These are phyloP conservation scores for Coemansia sp. DNA, from an alignment of 192 early-diverging fungal genomes.

Conservation along the genomic window DNA sequence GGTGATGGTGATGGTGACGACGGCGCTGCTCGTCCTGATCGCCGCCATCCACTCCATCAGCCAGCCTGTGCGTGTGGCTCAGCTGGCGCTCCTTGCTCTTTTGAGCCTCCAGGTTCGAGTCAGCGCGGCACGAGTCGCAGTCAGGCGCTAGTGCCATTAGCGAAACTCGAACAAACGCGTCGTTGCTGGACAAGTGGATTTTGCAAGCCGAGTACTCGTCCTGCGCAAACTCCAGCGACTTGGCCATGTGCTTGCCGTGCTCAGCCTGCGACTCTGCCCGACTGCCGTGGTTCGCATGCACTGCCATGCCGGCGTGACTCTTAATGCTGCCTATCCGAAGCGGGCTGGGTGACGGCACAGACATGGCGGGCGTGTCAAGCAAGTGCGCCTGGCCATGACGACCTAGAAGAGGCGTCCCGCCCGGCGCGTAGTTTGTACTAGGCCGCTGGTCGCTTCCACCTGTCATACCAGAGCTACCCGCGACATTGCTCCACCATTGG, in stretches of 20 bases:
- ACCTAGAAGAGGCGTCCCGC: neutral
- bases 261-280: neutral
- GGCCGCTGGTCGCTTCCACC: neutral
- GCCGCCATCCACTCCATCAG: constrained; percentile 4
- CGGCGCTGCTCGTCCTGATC: constrained; percentile 3
- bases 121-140: constrained; percentile 34
- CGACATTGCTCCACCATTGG: constrained; percentile 1
- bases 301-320: neutral
- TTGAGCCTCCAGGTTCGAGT: constrained; percentile 22
- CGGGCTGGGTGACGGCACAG: constrained; percentile 1
- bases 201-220: constrained; percentile 42
- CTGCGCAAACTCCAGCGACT: constrained; percentile 26
- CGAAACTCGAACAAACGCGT: constrained; percentile 37
- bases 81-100: constrained; percentile 32
- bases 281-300: neutral
- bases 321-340: constrained; percentile 2
- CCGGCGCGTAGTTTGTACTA: neutral
- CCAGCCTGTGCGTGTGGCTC: constrained; percentile 21
- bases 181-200: constrained; percentile 39
- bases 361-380: neutral
- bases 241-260: constrained; percentile 6
- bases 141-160: constrained; percentile 50
- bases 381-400: neutral
- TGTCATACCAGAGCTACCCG: neutral
- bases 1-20: constrained; percentile 15